phyloP scores from a whole-genome alignment of 1,284 basidiomycete species.

The Vanrija pseudolonga region DNA sequence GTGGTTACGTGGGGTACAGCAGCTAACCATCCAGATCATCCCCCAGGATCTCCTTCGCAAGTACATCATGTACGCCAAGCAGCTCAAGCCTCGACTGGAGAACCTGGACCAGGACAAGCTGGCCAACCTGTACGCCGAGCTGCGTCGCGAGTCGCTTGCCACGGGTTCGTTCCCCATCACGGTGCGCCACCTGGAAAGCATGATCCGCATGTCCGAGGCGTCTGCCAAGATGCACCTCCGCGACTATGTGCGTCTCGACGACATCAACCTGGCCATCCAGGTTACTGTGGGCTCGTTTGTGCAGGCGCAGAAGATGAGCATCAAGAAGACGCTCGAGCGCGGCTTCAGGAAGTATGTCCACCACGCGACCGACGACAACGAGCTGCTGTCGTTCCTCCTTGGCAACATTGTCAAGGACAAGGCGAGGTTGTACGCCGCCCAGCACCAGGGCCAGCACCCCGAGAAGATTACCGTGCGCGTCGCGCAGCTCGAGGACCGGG shows the following conservation, averaged over 20 bases:
- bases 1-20: too few species aligned
- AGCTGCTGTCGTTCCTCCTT: constrained; percentile 88
- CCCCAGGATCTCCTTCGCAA: constrained; percentile 96
- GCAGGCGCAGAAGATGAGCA: constrained; percentile 93
- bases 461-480: constrained; percentile 69
- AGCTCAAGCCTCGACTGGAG: constrained; percentile 84
- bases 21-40: too few species aligned
- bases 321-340: constrained; percentile 96
- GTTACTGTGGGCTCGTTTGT: constrained; percentile 94
- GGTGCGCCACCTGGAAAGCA: constrained; percentile 94
- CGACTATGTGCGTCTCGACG: constrained; percentile 92
- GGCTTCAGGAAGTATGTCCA: constrained; percentile 97
- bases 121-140: constrained; percentile 89
- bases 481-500: constrained; percentile 74
- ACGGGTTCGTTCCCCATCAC: constrained; percentile 99
- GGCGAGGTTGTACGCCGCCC: constrained; percentile 74
- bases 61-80: constrained; percentile 98
- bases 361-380: constrained; percentile 90
- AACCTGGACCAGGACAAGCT: constrained; percentile 96
- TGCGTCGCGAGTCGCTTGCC: constrained; percentile 90
- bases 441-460: constrained; percentile 66
- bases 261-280: constrained; percentile 95
- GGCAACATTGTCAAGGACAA: constrained; percentile 94
- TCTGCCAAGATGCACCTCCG: constrained; percentile 97
- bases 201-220: constrained; percentile 99